phyloP scores from a whole-genome alignment of 129 eudicot genomes.

The Daucus carota region DH1_v3.0 NC_030388.2:17708501-17709000 shows the following conservation, averaged over 20 bases:
- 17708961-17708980: no score
- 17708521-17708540: no score
- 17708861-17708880: no score
- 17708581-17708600: background rate
- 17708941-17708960: no score
- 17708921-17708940: no score
- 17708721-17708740: background rate
- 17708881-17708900: no score
- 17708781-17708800: background rate
- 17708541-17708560: no score
- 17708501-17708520: no score
- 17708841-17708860: no score
- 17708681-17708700: background rate
- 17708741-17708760: background rate
- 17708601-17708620: background rate
- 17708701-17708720: background rate
- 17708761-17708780: background rate
- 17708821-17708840: background rate
- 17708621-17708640: background rate
- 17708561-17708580: no score
- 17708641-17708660: background rate
- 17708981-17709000: no score
- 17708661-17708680: background rate
- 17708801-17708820: background rate
- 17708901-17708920: no score